phyloP scores from a whole-genome alignment of 2,329 filamentous ascomycete species.

The Xylariales sp. region DNA sequence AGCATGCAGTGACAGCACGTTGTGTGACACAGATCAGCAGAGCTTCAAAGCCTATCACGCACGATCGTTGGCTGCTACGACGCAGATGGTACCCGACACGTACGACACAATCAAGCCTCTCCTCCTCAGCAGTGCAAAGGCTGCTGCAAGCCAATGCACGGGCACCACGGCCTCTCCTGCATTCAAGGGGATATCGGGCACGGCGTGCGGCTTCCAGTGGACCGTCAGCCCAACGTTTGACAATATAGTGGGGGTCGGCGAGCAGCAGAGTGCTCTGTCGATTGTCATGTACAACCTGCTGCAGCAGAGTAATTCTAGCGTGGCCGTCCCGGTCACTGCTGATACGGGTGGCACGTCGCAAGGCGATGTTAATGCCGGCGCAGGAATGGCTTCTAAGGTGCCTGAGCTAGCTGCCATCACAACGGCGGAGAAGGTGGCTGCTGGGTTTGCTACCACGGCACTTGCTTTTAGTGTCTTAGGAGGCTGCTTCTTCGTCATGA shows the following conservation, averaged over 20 bases:
- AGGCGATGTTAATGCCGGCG: conserved; percentile 45
- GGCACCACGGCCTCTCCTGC: conserved; percentile 34
- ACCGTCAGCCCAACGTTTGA: conserved; percentile 49
- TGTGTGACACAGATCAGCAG: conserved; percentile 67
- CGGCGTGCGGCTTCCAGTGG: conserved; percentile 67
- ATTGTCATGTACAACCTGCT: conserved; percentile 59
- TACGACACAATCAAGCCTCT: conserved; percentile 44
- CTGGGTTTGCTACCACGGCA: conserved; percentile 50
- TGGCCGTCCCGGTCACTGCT: conserved; percentile 42
- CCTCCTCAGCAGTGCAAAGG: conserved; percentile 45
- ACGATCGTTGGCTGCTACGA: conserved; percentile 58
- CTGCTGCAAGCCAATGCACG: conserved; percentile 47
- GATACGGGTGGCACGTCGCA: conserved; percentile 55
- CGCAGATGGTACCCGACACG: conserved; percentile 51
- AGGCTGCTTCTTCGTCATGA: conserved; percentile 45
- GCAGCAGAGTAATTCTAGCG: conserved; percentile 22
- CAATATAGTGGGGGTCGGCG: conserved; percentile 57
- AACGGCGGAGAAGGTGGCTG: conserved; percentile 47
- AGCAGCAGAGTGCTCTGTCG: conserved; percentile 65
- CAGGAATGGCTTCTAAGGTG: conserved; percentile 17
- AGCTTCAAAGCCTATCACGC: conserved; percentile 73
- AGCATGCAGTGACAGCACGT: conserved; percentile 56
- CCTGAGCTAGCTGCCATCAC: conserved; percentile 35
- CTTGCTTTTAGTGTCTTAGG: conserved; percentile 44
- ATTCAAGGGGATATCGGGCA: conserved; percentile 50